Evolutionary conservation across 805 yeast genomes (phyloP).

Genomic region (Yarrowia keelungensis): DNA sequence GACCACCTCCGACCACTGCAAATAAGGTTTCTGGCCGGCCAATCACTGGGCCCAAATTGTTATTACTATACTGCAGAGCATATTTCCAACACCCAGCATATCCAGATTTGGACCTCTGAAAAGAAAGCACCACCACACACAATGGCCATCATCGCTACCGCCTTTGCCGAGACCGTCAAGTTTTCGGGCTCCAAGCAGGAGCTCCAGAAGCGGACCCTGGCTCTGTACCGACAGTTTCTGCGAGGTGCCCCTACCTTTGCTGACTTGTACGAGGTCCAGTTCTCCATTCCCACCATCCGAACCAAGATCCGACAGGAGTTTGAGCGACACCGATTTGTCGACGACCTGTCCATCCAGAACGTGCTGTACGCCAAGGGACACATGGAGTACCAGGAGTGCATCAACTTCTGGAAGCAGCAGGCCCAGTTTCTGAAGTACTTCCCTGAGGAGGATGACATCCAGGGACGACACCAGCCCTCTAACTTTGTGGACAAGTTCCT

Average conservation of each 20-base stretch:
- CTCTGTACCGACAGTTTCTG: constrained; percentile 74
- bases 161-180: constrained; percentile 81
- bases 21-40: constrained; percentile 16
- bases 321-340: constrained; percentile 80
- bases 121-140: constrained; percentile 25
- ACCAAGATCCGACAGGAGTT: constrained; percentile 89
- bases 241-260: constrained; percentile 54
- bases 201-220: constrained; percentile 67
- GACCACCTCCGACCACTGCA: not conserved
- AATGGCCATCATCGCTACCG: constrained; percentile 76
- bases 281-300: constrained; percentile 78
- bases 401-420: constrained; percentile 90
- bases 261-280: constrained; percentile 56
- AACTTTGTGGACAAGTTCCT: constrained; percentile 73
- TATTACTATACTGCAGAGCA: constrained; percentile 15
- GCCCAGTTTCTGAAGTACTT: constrained; percentile 85
- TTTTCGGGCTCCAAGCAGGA: constrained; percentile 67
- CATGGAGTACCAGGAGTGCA: constrained; percentile 88
- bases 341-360: constrained; percentile 69
- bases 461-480: constrained; percentile 59
- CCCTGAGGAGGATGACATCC: constrained; percentile 66
- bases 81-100: constrained; percentile 8
- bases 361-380: constrained; percentile 80
- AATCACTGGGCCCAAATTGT: constrained; percentile 34
- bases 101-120: not conserved